Base-by-base conservation (phyloP, 139 green algal genomes). In the Volvox africanus region DNA sequence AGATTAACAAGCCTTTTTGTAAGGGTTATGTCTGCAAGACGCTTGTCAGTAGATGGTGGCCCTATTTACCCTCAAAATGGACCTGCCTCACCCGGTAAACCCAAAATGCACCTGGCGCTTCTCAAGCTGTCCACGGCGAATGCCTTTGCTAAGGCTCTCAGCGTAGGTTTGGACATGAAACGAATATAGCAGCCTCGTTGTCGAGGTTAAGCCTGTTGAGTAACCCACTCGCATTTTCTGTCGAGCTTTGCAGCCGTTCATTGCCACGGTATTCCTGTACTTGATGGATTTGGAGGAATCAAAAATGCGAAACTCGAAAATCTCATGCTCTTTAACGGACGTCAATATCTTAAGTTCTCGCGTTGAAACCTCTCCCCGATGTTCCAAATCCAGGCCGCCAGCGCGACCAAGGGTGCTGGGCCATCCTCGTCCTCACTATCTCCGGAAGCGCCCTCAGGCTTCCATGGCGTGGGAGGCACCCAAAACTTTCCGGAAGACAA, bases 101-200 rank as follows among this genome's bases (percentile, higher is more conserved):
- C 61, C 1, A 88, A 78, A 33, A 71, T 82, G 69, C 85, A 82
- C 6, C 55, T 68, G 12, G 69, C 69, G 13, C 44, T 89, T 1
- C 24, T 89, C 0, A 89, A 89, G 44, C 11, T 82, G 0, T 75
- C 37, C 0, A 82, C 85, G 16, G 85, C 85, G 1, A 89, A 89
- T 33, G 85, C 85, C 1, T 89, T 89, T 55, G 85, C 69, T 11
- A 89, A 80, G 13, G 30, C 30, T 3, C 19, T 61, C 1, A 81
- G 50, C 50, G 75, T 81, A 55, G 44, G 44, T 55, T 55, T 55
- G 5, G 44, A 9, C 44, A 55, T 55, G 44, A 55, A 55, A 14
- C 9, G 44, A 55, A 55, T 5, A 55, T 9, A 55, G 44, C 44
- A 55, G 44, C 44, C 44, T 5, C 44, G 44, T 55, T 9, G 44